phyloP scores from a whole-genome alignment of 2,329 filamentous ascomycete genomes.

The Allantophomopsis lycopodina region DNA sequence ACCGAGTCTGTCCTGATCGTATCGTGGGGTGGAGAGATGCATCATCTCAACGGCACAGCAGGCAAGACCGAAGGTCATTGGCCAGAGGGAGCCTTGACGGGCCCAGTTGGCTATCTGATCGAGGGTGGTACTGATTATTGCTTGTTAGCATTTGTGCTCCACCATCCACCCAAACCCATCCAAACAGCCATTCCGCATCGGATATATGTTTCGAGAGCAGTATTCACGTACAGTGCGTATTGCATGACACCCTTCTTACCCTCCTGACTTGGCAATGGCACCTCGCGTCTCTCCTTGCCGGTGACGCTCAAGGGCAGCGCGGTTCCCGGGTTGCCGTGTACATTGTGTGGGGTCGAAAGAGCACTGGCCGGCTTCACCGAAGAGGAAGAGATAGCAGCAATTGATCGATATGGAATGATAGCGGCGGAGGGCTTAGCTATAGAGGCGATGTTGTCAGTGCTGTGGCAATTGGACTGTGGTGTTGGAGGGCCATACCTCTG shows the following conservation, averaged over 20 bases:
- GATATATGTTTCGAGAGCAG: not conserved
- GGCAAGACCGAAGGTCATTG: constrained; percentile 77
- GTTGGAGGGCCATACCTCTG: constrained; percentile 20
- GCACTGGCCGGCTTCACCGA: constrained; percentile 48
- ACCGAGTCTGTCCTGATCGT: constrained; percentile 78
- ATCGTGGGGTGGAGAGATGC: constrained; percentile 75
- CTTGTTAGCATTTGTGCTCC: constrained; percentile 1
- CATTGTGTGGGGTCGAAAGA: constrained; percentile 36
- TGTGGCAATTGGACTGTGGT: not conserved
- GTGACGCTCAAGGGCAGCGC: constrained; percentile 30
- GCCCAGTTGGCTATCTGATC: constrained; percentile 76
- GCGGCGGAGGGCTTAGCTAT: constrained; percentile 53
- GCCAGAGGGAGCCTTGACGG: constrained; percentile 74
- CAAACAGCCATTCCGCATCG: not conserved
- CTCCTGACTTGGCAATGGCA: constrained; percentile 66
- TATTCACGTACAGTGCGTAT: constrained; percentile 64
- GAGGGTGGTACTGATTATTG: constrained; percentile 48
- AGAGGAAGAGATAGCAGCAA: constrained; percentile 51
- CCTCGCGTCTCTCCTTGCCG: constrained; percentile 46
- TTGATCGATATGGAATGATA: constrained; percentile 48
- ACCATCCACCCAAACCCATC: not conserved
- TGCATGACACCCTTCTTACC: constrained; percentile 67
- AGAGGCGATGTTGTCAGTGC: constrained; percentile 1
- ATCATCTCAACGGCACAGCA: constrained; percentile 92
- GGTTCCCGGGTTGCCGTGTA: constrained; percentile 36